Evolutionary conservation across 106 monocot genomes (phyloP).

Genomic region (Dactylorhiza incarnata): DNA sequence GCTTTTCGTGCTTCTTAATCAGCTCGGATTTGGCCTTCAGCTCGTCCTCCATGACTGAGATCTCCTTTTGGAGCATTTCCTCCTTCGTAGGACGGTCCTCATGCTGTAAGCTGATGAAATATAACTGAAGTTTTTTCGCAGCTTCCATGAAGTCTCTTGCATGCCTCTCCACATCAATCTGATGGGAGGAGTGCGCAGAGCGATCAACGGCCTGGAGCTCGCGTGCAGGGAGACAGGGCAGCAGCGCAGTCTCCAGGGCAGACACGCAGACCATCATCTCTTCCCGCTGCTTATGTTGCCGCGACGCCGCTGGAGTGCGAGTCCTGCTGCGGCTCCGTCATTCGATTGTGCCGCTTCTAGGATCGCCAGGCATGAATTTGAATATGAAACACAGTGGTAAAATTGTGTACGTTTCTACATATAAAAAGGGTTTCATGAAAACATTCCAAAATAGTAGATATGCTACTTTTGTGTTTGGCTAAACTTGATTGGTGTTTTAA

Average conservation of each 20-base stretch:
- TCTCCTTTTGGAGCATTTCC: slow-evolving; percentile 78
- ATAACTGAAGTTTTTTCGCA: slow-evolving; percentile 82
- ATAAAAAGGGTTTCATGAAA: too few species aligned
- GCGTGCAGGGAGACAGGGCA: slow-evolving; percentile 88
- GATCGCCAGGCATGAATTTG: not conserved
- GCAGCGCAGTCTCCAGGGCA: slow-evolving; percentile 76
- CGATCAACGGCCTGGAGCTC: slow-evolving; percentile 96
- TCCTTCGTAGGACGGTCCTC: slow-evolving; percentile 69
- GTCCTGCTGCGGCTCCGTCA: slow-evolving; percentile 4
- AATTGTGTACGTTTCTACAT: too few species aligned
- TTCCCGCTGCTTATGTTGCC: slow-evolving; percentile 31
- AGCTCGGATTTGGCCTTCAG: slow-evolving; percentile 70
- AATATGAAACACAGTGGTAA: too few species aligned
- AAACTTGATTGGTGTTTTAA: too few species aligned
- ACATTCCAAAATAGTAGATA: too few species aligned
- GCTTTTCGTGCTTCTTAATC: slow-evolving; percentile 58
- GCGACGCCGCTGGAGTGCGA: not conserved
- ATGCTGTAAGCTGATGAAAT: slow-evolving; percentile 72
- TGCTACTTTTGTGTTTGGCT: too few species aligned
- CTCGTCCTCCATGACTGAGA: slow-evolving; percentile 63
- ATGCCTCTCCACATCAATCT: slow-evolving; percentile 94
- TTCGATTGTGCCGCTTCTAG: not conserved
- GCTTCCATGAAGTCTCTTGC: slow-evolving; percentile 98
- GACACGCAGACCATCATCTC: slow-evolving; percentile 64
- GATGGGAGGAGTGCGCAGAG: slow-evolving; percentile 80